Evolutionary conservation across 768 basidiomycete species (phyloP).

Genomic region (Tulasnella calospora): DNA sequence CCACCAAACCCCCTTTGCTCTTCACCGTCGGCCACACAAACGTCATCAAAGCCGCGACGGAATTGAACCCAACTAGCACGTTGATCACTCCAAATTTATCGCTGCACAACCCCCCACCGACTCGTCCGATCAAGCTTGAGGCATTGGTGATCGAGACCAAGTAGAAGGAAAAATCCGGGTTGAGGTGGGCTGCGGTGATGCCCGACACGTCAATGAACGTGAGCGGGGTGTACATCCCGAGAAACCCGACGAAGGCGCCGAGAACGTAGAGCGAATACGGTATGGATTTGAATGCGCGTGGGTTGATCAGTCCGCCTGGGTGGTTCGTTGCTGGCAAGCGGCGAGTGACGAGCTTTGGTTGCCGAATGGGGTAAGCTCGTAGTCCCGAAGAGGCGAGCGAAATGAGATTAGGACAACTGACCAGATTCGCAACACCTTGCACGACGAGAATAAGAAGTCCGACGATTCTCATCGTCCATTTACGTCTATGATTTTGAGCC

Average conservation of each 20-base stretch:
- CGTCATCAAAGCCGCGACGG: slow-evolving; percentile 32
- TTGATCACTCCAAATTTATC: slow-evolving; percentile 33
- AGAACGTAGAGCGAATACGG: slow-evolving; percentile 31
- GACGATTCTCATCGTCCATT: slow-evolving; percentile 31
- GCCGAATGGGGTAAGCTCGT: too few relatives aligned
- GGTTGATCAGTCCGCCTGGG: slow-evolving; percentile 27
- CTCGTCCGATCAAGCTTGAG: slow-evolving; percentile 33
- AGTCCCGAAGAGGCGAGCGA: too few relatives aligned
- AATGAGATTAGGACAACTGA: too few relatives aligned
- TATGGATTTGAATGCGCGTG: slow-evolving; percentile 29
- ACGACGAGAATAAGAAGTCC: slow-evolving; percentile 30
- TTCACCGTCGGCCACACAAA: slow-evolving; percentile 32
- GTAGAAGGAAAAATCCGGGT: slow-evolving; percentile 24
- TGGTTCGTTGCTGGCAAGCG: slow-evolving; percentile 21
- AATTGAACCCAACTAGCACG: slow-evolving; percentile 29
- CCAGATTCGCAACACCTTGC: slow-evolving; percentile 32
- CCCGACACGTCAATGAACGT: slow-evolving; percentile 29
- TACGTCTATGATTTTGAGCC: slow-evolving; percentile 19
- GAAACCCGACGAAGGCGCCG: slow-evolving; percentile 30
- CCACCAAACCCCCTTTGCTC: neutral
- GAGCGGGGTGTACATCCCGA: slow-evolving; percentile 33
- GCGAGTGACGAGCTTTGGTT: slow-evolving; percentile 29
- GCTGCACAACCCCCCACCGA: slow-evolving; percentile 31
- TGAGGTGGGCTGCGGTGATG: slow-evolving; percentile 14
- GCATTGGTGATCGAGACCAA: slow-evolving; percentile 34